Evolutionary conservation across 495 filamentous ascomycete species (phyloP).

Genomic region (Paragyromitra xinjiangensis): DNA sequence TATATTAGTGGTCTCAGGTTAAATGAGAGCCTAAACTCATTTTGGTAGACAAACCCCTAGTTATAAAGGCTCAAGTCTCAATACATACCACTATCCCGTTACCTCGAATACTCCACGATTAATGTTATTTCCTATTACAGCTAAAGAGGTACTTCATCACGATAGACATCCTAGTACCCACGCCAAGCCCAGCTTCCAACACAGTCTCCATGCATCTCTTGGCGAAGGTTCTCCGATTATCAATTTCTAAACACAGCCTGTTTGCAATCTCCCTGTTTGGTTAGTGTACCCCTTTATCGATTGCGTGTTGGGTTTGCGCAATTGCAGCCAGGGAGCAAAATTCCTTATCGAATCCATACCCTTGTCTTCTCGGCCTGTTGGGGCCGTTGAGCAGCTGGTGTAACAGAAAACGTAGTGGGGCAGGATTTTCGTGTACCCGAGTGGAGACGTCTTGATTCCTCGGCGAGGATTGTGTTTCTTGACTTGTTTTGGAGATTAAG

Average conservation of each 20-base stretch:
- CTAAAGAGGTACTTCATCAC: neutral
- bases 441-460: neutral
- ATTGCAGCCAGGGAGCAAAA: neutral
- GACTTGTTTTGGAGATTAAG: neutral
- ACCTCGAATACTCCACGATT: neutral
- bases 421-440: neutral
- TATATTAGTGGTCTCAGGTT: neutral
- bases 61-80: neutral
- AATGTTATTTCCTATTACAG: neutral
- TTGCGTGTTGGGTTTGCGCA: neutral
- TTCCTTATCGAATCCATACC: neutral
- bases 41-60: neutral
- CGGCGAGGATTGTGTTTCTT: neutral
- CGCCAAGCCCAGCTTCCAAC: neutral
- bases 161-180: neutral
- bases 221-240: neutral
- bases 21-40: neutral
- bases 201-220: neutral
- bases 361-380: neutral
- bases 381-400: neutral
- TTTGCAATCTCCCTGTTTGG: neutral
- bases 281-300: neutral
- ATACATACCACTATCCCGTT: neutral
- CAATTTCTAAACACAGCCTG: neutral
- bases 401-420: neutral